Base-by-base conservation (phyloP, 495 filamentous ascomycete genomes). In the Pyrenopolyporus hunteri region DNA sequence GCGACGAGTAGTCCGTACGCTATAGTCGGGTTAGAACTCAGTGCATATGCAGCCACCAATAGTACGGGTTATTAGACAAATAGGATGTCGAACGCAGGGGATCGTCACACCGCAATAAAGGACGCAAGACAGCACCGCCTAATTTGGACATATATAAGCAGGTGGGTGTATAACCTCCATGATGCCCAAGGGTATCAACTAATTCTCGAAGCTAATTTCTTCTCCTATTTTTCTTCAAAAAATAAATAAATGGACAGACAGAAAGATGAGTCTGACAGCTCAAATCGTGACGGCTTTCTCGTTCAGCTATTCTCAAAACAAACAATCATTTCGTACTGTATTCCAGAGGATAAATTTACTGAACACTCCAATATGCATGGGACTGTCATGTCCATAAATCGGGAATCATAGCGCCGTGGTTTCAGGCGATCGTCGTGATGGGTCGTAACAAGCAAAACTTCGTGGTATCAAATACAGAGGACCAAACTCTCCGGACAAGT, bases 391-490 rank as follows among this genome's bases (percentile, higher is more conserved):
- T 60, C 56, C 57, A 56, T 66, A 66, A 54, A 20, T 56, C 56
- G 63, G 57, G 33, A 52, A 66, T 66, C 63, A 44, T 57, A 42
- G 51, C 51, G 63, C 56, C 50, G 57, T 53, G 56, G 20, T 37
- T 20, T 33, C 37, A 51, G 50, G 56, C 49, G 46, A 57, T 66
- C 51, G 51, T 66, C 63, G 52, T 66, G 57, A 60, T 40, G 51
- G 57, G 56, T 66, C 63, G 51, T 66, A 60, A 66, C 33, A 66
- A 60, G 63, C 57, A 60, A 66, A 57, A 57, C 36, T 44, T 59
- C 13, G 57, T 66, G 63, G 63, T 66, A 60, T 60, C 63, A 66
- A 66, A 60, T 60, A 66, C 51, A 66, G 45, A 60, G 51, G 45
- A 50, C 33, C 26, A 40, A 47, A 35, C 25, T 29, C 33, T 36